Conservation (phyloP, 768 basidiomycete species). For the Xanthoconium stramineum region DNA sequence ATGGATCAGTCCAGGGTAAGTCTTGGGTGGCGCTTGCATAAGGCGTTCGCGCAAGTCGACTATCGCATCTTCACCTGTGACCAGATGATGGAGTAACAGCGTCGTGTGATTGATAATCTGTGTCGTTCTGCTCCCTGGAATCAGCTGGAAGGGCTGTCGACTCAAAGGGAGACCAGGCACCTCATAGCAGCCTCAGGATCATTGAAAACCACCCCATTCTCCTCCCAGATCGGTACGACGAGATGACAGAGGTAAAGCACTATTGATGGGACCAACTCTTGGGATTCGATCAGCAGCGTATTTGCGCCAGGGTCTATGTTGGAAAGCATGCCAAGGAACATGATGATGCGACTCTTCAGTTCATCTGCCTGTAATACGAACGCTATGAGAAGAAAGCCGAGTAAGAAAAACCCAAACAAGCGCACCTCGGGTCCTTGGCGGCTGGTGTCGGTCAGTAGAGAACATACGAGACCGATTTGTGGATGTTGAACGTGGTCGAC, state of each 20-base stretch:
- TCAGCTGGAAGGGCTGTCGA: not conserved
- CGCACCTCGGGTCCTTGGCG: slow-evolving; percentile 42
- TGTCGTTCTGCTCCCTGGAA: slow-evolving; percentile 41
- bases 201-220: slow-evolving; percentile 42
- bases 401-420: not conserved
- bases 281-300: slow-evolving; percentile 43
- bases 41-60: slow-evolving; percentile 59
- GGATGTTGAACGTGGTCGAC: slow-evolving; percentile 33
- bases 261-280: slow-evolving; percentile 61
- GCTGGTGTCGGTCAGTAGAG: slow-evolving; percentile 42
- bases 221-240: slow-evolving; percentile 64
- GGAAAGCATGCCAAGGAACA: slow-evolving; percentile 40
- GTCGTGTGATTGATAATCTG: slow-evolving; percentile 50
- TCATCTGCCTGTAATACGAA: slow-evolving; percentile 31
- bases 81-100: slow-evolving; percentile 60
- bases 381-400: not conserved
- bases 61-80: slow-evolving; percentile 46
- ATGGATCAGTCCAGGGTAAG: slow-evolving; percentile 62
- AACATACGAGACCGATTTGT: slow-evolving; percentile 49
- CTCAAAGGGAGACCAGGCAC: slow-evolving; percentile 7
- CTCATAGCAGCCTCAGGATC: slow-evolving; percentile 32
- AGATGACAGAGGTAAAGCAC: slow-evolving; percentile 53
- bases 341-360: slow-evolving; percentile 37
- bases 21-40: slow-evolving; percentile 48
- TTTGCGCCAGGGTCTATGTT: slow-evolving; percentile 38